A percentile compares a stretch with the other conserved stretches of the same genome.
Conservation (phyloP, 129 eudicot species). For the Saussurea involucrata region DNA sequence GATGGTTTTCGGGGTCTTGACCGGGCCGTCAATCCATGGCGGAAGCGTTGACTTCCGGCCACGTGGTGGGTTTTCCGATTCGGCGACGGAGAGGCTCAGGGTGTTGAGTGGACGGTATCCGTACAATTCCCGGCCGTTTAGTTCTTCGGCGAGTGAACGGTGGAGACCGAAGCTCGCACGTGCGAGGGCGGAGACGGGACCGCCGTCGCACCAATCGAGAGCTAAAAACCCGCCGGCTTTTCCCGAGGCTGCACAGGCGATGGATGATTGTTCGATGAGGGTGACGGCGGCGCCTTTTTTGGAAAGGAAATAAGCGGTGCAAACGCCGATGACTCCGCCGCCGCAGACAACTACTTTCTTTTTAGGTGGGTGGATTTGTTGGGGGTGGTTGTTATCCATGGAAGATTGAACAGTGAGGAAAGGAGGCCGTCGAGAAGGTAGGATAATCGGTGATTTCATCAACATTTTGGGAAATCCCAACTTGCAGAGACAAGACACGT, state of each 20-base stretch:
- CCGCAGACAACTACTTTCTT: constrained; percentile 81
- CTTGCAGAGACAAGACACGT: constrained; percentile 27
- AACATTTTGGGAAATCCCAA: background rate
- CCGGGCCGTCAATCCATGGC: constrained; percentile 74
- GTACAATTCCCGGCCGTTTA: constrained; percentile 59
- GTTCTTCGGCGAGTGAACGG: constrained; percentile 61
- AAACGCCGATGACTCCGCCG: constrained; percentile 98
- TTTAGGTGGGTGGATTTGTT: constrained; percentile 22
- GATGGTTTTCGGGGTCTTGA: constrained; percentile 38
- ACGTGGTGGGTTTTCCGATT: constrained; percentile 33
- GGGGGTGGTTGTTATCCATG: constrained; percentile 33
- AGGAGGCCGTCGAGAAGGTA: background rate
- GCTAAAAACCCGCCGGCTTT: constrained; percentile 95
- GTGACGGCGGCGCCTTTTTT: constrained; percentile 86
- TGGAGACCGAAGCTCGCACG: constrained; percentile 96
- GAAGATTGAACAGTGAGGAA: constrained; percentile 3
- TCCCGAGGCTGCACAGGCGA: constrained; percentile 94
- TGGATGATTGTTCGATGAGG: constrained; percentile 74
- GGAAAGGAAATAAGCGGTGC: constrained; percentile 86
- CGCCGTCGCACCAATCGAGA: constrained; percentile 87
- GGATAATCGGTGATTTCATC: background rate
- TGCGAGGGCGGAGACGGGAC: constrained; percentile 72
- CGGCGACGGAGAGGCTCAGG: constrained; percentile 61
- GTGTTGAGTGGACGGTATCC: constrained; percentile 78
- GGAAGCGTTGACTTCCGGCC: constrained; percentile 33